Base-by-base conservation (phyloP, 371 early-diverging fungal species). In the Actinomucor elegans region DNA sequence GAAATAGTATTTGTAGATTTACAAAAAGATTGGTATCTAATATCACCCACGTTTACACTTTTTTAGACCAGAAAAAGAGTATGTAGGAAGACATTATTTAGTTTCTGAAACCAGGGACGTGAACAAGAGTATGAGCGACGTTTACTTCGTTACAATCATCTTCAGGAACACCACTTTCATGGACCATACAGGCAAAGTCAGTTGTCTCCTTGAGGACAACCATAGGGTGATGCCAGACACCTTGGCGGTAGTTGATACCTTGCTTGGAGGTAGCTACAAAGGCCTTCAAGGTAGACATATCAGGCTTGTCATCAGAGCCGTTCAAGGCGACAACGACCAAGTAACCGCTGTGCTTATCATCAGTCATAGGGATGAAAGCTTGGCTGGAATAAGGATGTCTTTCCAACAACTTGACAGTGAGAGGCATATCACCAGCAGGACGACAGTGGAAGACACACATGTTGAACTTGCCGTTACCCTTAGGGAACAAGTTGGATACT, bases 181-280 rank as follows among this genome's bases (percentile, higher is more conserved):
- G 84, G 2, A 89, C 87, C 17, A 89, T 60, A 18, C 79, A 79
- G 18, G 84, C 64, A 57, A 89, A 91, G 46, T 88, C 80, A 18
- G 74, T 76, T 29, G 59, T 66, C 37, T 71, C 41, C 31, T 84
- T 81, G 12, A 92, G 59, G 5, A 79, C 84, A 55, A 94, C 74
- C 91, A 94, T 93, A 7, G 94, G 94, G 64, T 92, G 92, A 61
- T 94, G 95, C 95, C 95, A 94, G 34, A 84, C 77, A 58, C 87
- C 90, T 18, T 83, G 77, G 42, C 76, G 65, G 67, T 94, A 94
- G 67, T 86, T 92, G 59, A 94, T 79, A 8, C 90, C 95, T 76
- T 94, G 94, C 8, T 65, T 76, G 8, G 77, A 69, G 44, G 71
- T 73, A n/a, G 86, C 91, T 18, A 87, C 65, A 59, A 92, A 93